phyloP scores from a whole-genome alignment of 2,329 filamentous ascomycete species.

The Beauveria sp. region DNA sequence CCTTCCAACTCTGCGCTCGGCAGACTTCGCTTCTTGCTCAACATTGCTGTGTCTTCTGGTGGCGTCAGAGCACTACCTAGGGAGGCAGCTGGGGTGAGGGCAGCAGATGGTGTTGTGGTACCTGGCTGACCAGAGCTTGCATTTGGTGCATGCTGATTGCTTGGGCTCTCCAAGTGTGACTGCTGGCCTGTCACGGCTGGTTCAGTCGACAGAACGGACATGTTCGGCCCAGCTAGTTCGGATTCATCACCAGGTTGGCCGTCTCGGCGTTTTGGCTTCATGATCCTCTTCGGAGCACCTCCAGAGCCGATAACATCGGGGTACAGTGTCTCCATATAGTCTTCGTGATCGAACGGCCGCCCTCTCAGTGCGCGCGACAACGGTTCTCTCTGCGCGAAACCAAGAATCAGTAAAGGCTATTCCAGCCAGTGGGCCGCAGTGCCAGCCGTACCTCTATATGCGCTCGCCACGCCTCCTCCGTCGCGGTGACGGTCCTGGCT shows the following conservation, averaged over 20 bases:
- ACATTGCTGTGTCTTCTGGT: slow-evolving; percentile 42
- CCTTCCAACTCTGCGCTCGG: slow-evolving; percentile 14
- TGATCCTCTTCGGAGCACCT: slow-evolving; percentile 51
- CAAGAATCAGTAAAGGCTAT: slow-evolving; percentile 14
- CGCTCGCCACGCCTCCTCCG: slow-evolving; percentile 48
- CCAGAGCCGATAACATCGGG: slow-evolving; percentile 53
- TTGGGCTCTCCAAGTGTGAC: neutral
- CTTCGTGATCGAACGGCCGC: slow-evolving; percentile 52
- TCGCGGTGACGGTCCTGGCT: slow-evolving; percentile 44
- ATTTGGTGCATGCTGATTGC: neutral
- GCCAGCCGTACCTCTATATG: slow-evolving; percentile 43
- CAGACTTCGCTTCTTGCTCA: slow-evolving; percentile 36
- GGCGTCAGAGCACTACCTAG: slow-evolving; percentile 42
- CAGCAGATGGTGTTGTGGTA: neutral
- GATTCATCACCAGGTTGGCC: slow-evolving; percentile 37
- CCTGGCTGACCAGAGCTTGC: neutral
- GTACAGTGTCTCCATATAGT: slow-evolving; percentile 53
- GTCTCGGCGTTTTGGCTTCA: slow-evolving; percentile 46
- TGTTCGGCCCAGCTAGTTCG: slow-evolving; percentile 40
- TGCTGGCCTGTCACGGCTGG: neutral
- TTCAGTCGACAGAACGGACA: slow-evolving; percentile 35
- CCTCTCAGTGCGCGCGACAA: slow-evolving; percentile 49
- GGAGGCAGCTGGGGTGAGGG: neutral
- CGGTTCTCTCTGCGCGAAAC: slow-evolving; percentile 42
- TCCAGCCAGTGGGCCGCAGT: neutral